phyloP scores from a whole-genome alignment of 1,284 basidiomycete genomes.

The Somion occarium region DNA sequence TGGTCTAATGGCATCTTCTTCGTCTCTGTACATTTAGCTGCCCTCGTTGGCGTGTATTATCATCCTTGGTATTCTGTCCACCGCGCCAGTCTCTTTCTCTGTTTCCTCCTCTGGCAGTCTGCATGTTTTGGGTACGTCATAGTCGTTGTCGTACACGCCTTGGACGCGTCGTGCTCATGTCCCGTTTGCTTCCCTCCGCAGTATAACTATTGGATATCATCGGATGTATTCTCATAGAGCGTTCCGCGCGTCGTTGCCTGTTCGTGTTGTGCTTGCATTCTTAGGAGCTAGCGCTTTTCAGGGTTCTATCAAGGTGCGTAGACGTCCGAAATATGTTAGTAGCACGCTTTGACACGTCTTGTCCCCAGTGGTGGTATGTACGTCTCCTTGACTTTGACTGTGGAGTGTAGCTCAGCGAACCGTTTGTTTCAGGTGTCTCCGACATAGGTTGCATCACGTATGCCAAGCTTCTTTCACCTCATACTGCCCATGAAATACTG shows the following conservation, averaged over 20 bases:
- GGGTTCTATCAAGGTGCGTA: constrained; percentile 50
- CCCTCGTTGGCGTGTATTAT: constrained; percentile 46
- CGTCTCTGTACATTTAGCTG: constrained; percentile 56
- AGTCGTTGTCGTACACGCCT: constrained; percentile 2
- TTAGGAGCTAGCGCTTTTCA: constrained; percentile 71
- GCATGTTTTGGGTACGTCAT: constrained; percentile 60
- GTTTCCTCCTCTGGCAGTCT: constrained; percentile 62
- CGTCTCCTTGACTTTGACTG: neutral
- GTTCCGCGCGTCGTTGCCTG: constrained; percentile 53
- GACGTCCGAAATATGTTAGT: no score
- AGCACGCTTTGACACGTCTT: neutral
- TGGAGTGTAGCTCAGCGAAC: no score
- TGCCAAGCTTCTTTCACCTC: constrained; percentile 20
- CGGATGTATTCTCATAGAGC: constrained; percentile 72
- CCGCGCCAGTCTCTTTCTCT: constrained; percentile 44
- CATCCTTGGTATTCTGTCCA: constrained; percentile 45
- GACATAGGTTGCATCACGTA: constrained; percentile 76
- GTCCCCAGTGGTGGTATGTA: constrained; percentile 43
- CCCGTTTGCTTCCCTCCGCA: constrained; percentile 20
- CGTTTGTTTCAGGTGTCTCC: constrained; percentile 62
- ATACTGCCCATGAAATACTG: no score
- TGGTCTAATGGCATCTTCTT: constrained; percentile 72
- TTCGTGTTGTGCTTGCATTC: constrained; percentile 55
- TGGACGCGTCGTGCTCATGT: neutral
- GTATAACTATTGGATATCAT: constrained; percentile 75